Evolutionary conservation across 768 basidiomycete species (phyloP).

Genomic region (Terana coerulea): DNA sequence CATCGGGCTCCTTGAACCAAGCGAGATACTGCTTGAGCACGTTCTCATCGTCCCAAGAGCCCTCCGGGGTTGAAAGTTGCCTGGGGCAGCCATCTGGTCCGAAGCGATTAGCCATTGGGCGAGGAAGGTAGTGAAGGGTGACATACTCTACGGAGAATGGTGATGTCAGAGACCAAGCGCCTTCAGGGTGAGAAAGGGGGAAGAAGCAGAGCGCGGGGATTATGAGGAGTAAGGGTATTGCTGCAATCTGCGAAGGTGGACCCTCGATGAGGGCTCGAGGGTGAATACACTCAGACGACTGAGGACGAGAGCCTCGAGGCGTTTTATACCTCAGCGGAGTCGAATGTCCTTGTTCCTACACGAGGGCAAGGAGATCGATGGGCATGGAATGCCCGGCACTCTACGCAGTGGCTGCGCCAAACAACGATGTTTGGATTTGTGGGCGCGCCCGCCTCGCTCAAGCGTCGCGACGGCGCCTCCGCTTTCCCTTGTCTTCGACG

Average conservation of each 20-base stretch:
- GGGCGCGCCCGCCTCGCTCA: not conserved
- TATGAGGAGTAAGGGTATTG: not conserved
- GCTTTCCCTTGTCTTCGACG: no score
- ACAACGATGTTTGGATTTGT: conserved; percentile 3
- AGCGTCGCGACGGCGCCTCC: not conserved
- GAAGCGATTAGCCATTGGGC: no score
- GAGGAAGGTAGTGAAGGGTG: no score
- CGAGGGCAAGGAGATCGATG: not conserved
- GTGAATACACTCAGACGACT: not conserved
- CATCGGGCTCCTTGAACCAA: not conserved
- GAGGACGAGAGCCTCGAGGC: not conserved
- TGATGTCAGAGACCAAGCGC: no score
- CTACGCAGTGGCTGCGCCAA: conserved; percentile 1
- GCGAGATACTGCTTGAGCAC: conserved; percentile 1
- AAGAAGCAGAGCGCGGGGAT: not conserved
- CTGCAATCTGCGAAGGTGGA: not conserved
- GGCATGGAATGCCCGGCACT: not conserved
- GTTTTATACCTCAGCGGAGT: not conserved
- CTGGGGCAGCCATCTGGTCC: no score
- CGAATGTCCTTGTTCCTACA: not conserved
- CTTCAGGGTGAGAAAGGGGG: no score
- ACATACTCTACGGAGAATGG: no score
- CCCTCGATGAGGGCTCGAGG: not conserved
- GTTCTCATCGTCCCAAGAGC: not conserved
- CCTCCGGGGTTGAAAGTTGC: no score